A percentile compares a stretch with the other conserved stretches of the same genome.
phyloP scores from a whole-genome alignment of 1,139 yeast genomes.

The Meyerozyma guilliermondii region DNA sequence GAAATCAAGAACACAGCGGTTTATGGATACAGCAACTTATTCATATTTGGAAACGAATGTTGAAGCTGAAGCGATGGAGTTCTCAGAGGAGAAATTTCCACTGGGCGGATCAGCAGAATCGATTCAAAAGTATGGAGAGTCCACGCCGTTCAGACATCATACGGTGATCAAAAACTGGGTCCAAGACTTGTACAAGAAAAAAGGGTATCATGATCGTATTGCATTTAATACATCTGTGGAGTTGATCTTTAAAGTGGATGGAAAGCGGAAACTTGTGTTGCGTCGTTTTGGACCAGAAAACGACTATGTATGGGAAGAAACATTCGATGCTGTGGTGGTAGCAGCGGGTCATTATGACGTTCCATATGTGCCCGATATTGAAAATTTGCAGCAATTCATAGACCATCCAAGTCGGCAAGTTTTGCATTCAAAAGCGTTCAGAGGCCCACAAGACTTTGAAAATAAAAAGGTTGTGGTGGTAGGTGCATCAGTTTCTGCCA shows the following conservation, averaged over 20 bases:
- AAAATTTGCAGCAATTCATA: background rate
- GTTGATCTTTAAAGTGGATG: background rate
- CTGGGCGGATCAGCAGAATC: conserved; percentile 9
- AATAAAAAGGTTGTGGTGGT: conserved; percentile 41
- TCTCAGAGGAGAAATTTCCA: conserved; percentile 12
- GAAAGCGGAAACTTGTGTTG: conserved; percentile 5
- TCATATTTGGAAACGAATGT: conserved; percentile 13
- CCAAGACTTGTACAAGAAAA: conserved; percentile 12
- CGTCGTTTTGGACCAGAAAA: conserved; percentile 7
- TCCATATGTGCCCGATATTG: conserved; percentile 37
- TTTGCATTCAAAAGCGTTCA: conserved; percentile 12
- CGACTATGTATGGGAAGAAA: conserved; percentile 15
- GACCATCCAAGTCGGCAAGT: conserved; percentile 4
- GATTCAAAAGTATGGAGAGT: conserved; percentile 14
- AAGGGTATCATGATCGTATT: conserved; percentile 16
- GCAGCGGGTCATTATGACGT: conserved; percentile 51
- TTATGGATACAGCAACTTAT: conserved; percentile 17
- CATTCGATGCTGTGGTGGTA: conserved; percentile 50
- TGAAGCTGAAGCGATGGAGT: conserved; percentile 13
- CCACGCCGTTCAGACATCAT: conserved; percentile 11
- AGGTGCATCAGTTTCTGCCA: conserved; percentile 48
- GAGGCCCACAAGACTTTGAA: conserved; percentile 22
- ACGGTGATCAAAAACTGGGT: conserved; percentile 11
- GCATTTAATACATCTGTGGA: conserved; percentile 10
- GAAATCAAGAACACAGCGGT: conserved; percentile 13